phyloP scores from a whole-genome alignment of 306 rosid genomes.

The Castanea crenata region DNA sequence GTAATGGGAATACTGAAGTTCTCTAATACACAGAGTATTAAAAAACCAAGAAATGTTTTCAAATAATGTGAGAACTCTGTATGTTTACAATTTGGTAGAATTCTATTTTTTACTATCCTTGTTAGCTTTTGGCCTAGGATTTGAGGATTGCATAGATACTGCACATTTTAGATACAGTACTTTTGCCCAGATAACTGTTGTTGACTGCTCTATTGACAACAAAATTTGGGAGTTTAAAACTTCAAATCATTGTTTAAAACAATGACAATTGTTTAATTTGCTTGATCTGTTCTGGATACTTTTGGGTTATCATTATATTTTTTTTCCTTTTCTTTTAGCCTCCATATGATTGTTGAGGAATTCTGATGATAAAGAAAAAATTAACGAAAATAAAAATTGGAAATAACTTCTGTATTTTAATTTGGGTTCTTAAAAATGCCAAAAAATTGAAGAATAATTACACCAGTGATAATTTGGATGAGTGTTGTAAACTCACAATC shows the following conservation, averaged over 20 bases:
- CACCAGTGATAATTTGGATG: background rate
- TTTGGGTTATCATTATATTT: background rate
- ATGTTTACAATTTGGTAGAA: too few relatives aligned
- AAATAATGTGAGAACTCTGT: too few relatives aligned
- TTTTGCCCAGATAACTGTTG: background rate
- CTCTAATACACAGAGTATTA: too few relatives aligned
- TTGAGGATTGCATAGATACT: background rate
- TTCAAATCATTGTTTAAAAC: background rate
- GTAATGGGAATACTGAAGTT: too few relatives aligned
- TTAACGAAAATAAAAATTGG: background rate
- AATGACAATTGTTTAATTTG: background rate
- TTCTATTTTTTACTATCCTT: too few relatives aligned
- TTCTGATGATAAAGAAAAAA: background rate
- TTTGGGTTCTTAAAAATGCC: background rate
- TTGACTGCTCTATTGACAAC: background rate
- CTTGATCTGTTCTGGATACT: background rate
- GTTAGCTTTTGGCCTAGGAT: background rate
- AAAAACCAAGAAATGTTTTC: too few relatives aligned
- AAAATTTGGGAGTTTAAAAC: background rate
- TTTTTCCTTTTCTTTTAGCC: background rate
- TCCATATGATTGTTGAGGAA: background rate
- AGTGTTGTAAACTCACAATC: background rate
- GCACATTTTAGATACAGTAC: background rate
- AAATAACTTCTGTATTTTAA: background rate
- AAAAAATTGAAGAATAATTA: background rate